phyloP scores from a whole-genome alignment of 2,329 filamentous ascomycete species.

The Alternaria sp. region DNA sequence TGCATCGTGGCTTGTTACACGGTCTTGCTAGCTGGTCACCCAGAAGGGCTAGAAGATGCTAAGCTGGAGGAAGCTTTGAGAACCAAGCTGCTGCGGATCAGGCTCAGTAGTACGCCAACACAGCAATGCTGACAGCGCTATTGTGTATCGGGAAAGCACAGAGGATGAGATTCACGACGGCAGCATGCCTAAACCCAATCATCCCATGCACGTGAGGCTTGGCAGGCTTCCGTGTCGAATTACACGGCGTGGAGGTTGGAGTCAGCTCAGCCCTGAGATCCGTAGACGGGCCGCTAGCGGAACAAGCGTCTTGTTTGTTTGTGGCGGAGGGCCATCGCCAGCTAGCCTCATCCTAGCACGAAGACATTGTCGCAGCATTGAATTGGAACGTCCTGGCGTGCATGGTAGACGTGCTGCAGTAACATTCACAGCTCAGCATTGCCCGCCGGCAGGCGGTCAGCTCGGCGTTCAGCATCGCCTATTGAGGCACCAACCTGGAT shows the following conservation, averaged over 20 bases:
- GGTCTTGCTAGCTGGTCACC: slow-evolving; percentile 15
- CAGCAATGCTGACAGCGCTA: slow-evolving; percentile 10
- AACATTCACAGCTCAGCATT: neutral
- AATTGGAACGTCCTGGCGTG: neutral
- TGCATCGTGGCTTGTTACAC: slow-evolving; percentile 21
- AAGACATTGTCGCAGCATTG: neutral
- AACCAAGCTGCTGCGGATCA: neutral
- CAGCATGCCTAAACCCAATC: slow-evolving; percentile 4
- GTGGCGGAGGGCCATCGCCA: slow-evolving; percentile 2
- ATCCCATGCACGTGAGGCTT: slow-evolving; percentile 10
- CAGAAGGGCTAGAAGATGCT: slow-evolving; percentile 11
- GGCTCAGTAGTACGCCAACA: neutral
- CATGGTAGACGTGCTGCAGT: neutral
- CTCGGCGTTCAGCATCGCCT: neutral
- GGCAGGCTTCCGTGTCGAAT: slow-evolving; percentile 12
- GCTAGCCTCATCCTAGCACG: slow-evolving; percentile 3
- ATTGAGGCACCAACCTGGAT: too few species aligned
- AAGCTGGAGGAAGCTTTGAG: slow-evolving; percentile 6
- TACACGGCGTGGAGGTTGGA: slow-evolving; percentile 4
- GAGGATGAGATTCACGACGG: neutral
- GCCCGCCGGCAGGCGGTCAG: neutral
- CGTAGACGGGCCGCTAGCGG: slow-evolving; percentile 8
- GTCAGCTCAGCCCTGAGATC: slow-evolving; percentile 11
- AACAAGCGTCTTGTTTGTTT: neutral
- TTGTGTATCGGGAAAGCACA: slow-evolving; percentile 1